These are phyloP conservation scores for Draba incana DNA, from an alignment of 345 rosid species.

Conservation along the genomic window DNA sequence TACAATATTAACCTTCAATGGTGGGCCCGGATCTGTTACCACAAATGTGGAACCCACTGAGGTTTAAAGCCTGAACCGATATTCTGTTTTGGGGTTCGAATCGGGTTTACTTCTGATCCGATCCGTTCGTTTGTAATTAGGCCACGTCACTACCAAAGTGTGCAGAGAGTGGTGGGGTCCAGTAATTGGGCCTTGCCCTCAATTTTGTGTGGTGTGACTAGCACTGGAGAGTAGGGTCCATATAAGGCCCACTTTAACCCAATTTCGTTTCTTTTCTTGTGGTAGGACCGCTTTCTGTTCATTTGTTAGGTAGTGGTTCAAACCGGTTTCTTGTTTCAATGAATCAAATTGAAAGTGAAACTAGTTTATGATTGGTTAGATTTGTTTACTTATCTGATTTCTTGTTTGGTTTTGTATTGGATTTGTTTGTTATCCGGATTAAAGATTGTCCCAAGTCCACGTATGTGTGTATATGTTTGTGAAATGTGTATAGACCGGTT, in stretches of 20 bases:
- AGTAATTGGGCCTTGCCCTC: constrained; percentile 28
- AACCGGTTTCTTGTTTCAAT: constrained; percentile 1
- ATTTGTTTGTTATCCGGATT: neutral
- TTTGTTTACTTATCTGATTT: neutral
- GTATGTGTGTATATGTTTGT: neutral
- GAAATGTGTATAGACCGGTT: constrained; percentile 6
- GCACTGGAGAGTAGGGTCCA: constrained; percentile 39
- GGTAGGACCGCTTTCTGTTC: constrained; percentile 30
- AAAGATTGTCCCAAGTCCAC: neutral
- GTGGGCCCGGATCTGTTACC: constrained; percentile 12
- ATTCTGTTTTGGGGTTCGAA: neutral
- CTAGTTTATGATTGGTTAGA: constrained; percentile 2
- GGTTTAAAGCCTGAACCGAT: constrained; percentile 5
- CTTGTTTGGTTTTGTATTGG: neutral
- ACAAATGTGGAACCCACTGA: constrained; percentile 17
- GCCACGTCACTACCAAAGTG: constrained; percentile 15
- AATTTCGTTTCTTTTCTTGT: constrained; percentile 28
- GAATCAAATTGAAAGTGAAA: constrained; percentile 7
- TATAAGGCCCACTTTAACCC: constrained; percentile 27
- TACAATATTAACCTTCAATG: neutral
- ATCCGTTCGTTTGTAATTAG: neutral
- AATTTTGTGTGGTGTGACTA: constrained; percentile 39
- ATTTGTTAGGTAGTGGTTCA: constrained; percentile 14
- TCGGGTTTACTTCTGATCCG: constrained; percentile 19
- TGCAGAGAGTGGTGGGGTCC: constrained; percentile 32